Percentiles rank a stretch among this genome's conserved stretches.
Conservation (phyloP, 2,329 filamentous ascomycete species). For the Lasiodiplodia hormozganensis region DNA sequence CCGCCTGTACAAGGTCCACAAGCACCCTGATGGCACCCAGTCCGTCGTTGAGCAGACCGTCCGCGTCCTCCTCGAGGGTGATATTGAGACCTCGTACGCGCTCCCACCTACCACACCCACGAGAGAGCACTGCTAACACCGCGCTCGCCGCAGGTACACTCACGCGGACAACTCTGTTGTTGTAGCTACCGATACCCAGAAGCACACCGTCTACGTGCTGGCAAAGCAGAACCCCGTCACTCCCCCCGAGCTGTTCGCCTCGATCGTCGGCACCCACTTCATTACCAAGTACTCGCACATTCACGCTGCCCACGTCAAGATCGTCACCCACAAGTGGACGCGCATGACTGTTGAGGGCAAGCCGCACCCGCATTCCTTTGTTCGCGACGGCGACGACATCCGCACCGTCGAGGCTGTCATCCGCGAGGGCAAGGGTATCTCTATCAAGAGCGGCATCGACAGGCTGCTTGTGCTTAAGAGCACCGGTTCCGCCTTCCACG, state of each 20-base stretch:
- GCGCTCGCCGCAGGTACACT: conserved; percentile 72
- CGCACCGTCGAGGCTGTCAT: conserved; percentile 80
- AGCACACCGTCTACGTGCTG: conserved; percentile 89
- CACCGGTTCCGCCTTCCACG: conserved; percentile 94
- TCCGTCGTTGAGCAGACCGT: conserved; percentile 95
- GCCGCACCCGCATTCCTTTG: conserved; percentile 94
- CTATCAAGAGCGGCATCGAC: conserved; percentile 77
- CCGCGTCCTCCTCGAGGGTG: conserved; percentile 88
- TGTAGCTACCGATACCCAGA: conserved; percentile 96
- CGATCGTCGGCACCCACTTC: conserved; percentile 87
- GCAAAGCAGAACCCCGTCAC: conserved; percentile 93
- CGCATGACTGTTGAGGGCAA: conserved; percentile 86
- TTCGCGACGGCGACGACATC: conserved; percentile 86
- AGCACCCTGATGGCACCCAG: conserved; percentile 79
- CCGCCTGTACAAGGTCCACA: conserved; percentile 93
- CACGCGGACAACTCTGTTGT: conserved; percentile 92
- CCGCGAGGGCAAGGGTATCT: conserved; percentile 71
- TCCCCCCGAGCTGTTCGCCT: conserved; percentile 90
- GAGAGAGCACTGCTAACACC: background rate
- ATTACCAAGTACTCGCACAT: conserved; percentile 88
- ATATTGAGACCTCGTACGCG: conserved; percentile 78
- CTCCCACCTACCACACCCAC: conserved; percentile 37
- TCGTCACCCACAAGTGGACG: conserved; percentile 89
- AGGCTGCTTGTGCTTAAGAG: conserved; percentile 92
- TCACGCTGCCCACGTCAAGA: conserved; percentile 78